Evolutionary conservation across 2,329 filamentous ascomycete species (phyloP).

Genomic region (Fusarium bactridioides): DNA sequence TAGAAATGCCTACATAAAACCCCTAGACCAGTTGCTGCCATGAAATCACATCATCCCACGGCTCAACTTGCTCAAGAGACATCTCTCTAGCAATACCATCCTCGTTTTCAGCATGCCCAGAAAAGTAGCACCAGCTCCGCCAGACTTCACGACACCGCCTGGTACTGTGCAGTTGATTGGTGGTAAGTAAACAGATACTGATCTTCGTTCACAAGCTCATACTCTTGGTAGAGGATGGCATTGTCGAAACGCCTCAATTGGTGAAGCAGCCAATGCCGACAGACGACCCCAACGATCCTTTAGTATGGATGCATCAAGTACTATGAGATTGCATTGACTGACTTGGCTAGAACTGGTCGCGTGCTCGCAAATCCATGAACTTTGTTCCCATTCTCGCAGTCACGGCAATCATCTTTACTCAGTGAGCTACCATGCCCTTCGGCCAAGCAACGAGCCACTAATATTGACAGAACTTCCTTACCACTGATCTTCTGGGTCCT

Average conservation of each 20-base stretch:
- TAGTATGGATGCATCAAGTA: neutral
- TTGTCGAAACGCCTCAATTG: neutral
- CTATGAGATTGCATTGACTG: neutral
- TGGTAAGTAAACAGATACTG: neutral
- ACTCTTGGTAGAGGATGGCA: neutral
- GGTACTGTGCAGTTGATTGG: neutral
- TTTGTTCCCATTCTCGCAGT: neutral
- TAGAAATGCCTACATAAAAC: neutral
- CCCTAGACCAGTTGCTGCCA: too few relatives aligned
- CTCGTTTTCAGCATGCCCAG: neutral
- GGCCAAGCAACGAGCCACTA: neutral
- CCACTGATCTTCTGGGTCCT: constrained; percentile 42
- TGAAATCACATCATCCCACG: neutral
- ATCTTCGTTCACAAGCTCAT: neutral
- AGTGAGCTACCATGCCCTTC: neutral
- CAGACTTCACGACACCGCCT: neutral
- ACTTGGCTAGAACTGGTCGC: neutral
- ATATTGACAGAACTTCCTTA: constrained; percentile 20
- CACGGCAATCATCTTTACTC: neutral
- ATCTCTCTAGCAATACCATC: neutral
- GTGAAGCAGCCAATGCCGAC: neutral
- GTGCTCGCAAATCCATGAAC: neutral
- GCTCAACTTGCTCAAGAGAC: neutral
- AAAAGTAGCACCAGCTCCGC: neutral
- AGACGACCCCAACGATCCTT: neutral